Evolutionary conservation across 345 rosid species (phyloP).

Genomic region (Corchorus capsularis): DNA sequence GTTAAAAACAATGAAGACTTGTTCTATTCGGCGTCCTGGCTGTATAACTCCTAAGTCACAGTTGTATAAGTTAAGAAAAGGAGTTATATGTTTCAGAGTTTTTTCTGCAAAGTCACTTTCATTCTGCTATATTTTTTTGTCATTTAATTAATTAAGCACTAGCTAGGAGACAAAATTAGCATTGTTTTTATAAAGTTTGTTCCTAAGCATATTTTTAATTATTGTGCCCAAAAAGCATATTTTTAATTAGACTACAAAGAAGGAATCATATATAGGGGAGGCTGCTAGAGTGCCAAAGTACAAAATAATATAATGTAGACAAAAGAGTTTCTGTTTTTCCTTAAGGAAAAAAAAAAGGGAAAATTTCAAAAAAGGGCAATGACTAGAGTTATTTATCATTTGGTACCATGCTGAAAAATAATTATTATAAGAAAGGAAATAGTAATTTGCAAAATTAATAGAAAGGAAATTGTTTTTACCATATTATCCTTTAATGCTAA

Average conservation of each 20-base stretch:
- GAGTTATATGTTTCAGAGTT: constrained; percentile 9
- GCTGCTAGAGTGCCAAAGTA: background rate
- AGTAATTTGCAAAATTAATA: no score
- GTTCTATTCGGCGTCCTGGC: constrained; percentile 22
- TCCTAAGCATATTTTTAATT: background rate
- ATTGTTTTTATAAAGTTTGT: constrained; percentile 1
- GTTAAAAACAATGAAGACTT: constrained; percentile 21
- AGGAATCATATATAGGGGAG: background rate
- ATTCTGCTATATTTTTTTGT: background rate
- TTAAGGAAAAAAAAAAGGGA: background rate
- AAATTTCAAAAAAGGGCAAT: no score
- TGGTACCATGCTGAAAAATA: no score
- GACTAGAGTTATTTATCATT: no score
- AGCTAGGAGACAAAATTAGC: background rate
- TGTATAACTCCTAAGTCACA: constrained; percentile 3
- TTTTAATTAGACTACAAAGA: background rate
- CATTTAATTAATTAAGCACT: background rate
- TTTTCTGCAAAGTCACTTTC: constrained; percentile 4
- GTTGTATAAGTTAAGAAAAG: background rate
- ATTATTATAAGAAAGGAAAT: no score
- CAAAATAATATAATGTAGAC: background rate
- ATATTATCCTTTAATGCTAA: no score
- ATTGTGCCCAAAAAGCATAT: no score
- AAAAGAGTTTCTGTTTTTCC: background rate
- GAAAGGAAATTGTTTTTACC: no score